Conservation (phyloP, 495 filamentous ascomycete genomes). For the Thermochaetoides thermophila region DNA sequence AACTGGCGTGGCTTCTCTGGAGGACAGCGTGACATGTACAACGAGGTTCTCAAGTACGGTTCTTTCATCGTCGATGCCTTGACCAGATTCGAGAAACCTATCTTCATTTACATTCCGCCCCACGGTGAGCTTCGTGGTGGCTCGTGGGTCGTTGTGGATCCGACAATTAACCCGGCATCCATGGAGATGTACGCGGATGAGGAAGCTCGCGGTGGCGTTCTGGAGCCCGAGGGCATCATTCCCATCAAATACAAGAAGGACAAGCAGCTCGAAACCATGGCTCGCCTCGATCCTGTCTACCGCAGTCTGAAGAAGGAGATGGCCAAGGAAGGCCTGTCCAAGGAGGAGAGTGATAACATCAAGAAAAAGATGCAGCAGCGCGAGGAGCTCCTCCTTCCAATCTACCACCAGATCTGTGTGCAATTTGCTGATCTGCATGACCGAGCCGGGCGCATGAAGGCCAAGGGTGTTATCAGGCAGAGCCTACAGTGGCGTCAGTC, state of each 20-base stretch:
- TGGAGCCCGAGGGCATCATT: constrained; percentile 96
- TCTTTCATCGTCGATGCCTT: constrained; percentile 97
- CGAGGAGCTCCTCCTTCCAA: constrained; percentile 76
- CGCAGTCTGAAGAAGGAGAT: constrained; percentile 65
- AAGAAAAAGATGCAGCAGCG: constrained; percentile 79
- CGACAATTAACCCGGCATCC: constrained; percentile 85
- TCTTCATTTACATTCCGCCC: constrained; percentile 97
- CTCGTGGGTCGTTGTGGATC: constrained; percentile 97
- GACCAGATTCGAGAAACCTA: constrained; percentile 94
- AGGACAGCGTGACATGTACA: constrained; percentile 99
- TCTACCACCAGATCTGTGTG: constrained; percentile 82
- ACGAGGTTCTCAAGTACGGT: constrained; percentile 98
- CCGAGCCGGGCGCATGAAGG: constrained; percentile 92
- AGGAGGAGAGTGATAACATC: constrained; percentile 58
- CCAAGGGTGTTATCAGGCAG: constrained; percentile 83
- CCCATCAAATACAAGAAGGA: constrained; percentile 97
- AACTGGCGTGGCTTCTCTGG: constrained; percentile 99
- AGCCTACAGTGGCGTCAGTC: constrained; percentile 75
- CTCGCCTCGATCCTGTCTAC: constrained; percentile 75
- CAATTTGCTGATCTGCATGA: constrained; percentile 98
- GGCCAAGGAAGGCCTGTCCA: constrained; percentile 48
- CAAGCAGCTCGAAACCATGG: constrained; percentile 96
- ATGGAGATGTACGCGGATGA: constrained; percentile 99
- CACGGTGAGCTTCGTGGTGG: constrained; percentile 95
- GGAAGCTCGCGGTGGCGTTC: constrained; percentile 86